Base-by-base conservation (phyloP, 768 basidiomycete genomes). In the Amanita rubescens region DNA sequence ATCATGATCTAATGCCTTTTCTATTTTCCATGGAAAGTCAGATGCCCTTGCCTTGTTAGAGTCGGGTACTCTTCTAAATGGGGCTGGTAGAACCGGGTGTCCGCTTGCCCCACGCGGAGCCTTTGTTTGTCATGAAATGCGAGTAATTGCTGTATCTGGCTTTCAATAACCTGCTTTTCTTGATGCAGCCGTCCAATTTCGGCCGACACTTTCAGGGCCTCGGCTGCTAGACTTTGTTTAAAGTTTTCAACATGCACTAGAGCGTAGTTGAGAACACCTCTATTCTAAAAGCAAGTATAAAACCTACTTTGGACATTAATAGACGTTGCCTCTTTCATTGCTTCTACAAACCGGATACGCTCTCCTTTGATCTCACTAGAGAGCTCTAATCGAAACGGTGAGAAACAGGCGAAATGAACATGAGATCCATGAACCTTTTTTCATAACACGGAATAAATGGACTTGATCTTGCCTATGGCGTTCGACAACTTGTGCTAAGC, bases 321-420 rank as follows among this genome's bases (percentile, higher is more conserved):
- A 1, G 82, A 81, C 0, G 92, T 94, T 1, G 90, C 92, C 59
- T 92, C 87, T 64, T 89, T 89, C 91, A 94, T 94, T n/a, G 92
- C 90, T 61, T 94, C 92, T 5, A 94, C 88, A 60, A 94, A 94
- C 5, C 88, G 75, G 51, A 94, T 68, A 44, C 90, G 70, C 67
- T 94, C 91, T 1, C 92, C 90, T 49, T 85, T 83, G 50, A 94
- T 93, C 59, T 94, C 92, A 53, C 79, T 77, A 3, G 85, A 84
- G 19, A 94, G 76, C 63, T 90, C 91, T 90, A 34, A 7, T 3
- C 5, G 9, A 41, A 30, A 19, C 39, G 25, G 34, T 39, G 22
- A 47, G 39, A 24, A 10, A 55, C 51, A 27, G 48, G 27, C 43
- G 22, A 15, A 14, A 35, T 7, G 42, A 32, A n/a, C 6, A 5